These are phyloP conservation scores for Exserohilum turcica DNA, from an alignment of 2,329 filamentous ascomycete genomes.

Conservation along the genomic window DNA sequence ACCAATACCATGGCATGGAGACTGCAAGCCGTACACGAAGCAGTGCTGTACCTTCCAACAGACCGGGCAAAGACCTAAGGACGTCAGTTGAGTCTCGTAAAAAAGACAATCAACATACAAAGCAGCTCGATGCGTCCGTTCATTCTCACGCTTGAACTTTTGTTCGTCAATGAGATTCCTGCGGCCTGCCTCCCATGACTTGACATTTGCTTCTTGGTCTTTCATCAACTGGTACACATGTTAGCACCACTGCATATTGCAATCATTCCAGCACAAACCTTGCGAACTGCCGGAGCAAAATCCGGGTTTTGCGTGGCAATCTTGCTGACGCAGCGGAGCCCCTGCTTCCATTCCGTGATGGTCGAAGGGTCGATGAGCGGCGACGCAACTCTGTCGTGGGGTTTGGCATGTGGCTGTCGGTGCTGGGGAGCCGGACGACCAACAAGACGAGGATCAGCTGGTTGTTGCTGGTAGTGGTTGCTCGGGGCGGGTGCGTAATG, in stretches of 20 bases:
- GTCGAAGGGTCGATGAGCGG: conserved; percentile 52
- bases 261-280: conserved; percentile 34
- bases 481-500: conserved; percentile 4
- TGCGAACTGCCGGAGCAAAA: conserved; percentile 49
- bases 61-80: conserved; percentile 34
- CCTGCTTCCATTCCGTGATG: conserved; percentile 56
- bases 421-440: conserved; percentile 25
- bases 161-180: conserved; percentile 59
- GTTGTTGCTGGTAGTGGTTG: conserved; percentile 10
- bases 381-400: conserved; percentile 25
- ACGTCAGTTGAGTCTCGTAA: conserved; percentile 6
- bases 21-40: conserved; percentile 25
- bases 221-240: conserved; percentile 58
- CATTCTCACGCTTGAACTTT: conserved; percentile 56
- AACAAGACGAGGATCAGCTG: conserved; percentile 30
- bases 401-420: conserved; percentile 15
- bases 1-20: no score
- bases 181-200: conserved; percentile 63
- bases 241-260: conserved; percentile 7
- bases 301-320: conserved; percentile 52
- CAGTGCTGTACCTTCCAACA: conserved; percentile 27
- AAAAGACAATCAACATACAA: conserved; percentile 50
- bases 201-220: conserved; percentile 66
- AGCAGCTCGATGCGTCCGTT: conserved; percentile 60
- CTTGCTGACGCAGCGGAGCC: conserved; percentile 55